Evolutionary conservation across 2,329 filamentous ascomycete genomes (phyloP).

Genomic region (Sporothrix humicola): DNA sequence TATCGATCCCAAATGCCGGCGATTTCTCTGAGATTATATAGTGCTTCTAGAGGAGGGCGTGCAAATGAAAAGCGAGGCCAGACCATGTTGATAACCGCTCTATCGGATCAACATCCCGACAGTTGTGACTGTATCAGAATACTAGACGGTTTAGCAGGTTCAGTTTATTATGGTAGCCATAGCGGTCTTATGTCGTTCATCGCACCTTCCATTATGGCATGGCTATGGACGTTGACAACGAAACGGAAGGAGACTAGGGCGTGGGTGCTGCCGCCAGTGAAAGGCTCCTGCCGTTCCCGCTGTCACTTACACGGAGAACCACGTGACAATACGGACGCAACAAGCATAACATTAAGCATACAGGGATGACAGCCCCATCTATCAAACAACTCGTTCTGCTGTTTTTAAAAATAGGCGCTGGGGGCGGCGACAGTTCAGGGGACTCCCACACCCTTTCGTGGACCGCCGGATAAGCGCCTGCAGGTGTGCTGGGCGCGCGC

Average conservation of each 20-base stretch:
- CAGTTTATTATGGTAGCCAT: not conserved
- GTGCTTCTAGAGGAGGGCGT: not conserved
- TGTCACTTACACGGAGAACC: not conserved
- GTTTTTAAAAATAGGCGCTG: conserved; percentile 13
- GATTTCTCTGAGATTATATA: not conserved
- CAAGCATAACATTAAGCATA: not conserved
- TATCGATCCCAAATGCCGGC: not conserved
- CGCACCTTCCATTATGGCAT: not conserved
- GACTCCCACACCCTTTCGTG: not conserved
- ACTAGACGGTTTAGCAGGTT: not conserved
- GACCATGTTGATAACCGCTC: not conserved
- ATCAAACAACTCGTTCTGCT: not conserved
- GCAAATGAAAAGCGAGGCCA: not conserved
- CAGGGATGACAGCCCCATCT: not conserved
- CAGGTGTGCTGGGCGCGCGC: not conserved
- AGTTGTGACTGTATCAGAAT: not conserved
- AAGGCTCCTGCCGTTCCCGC: conserved; percentile 1
- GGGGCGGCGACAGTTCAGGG: no score
- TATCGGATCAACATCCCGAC: conserved; percentile 1
- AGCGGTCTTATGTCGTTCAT: not conserved
- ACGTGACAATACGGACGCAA: not conserved
- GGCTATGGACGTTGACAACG: not conserved
- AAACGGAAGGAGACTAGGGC: conserved; percentile 10
- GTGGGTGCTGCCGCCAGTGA: not conserved
- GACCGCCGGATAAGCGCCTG: not conserved